Evolutionary conservation across 1,284 basidiomycete genomes (phyloP), one percentile per base, ranked within the genome.

Genomic region (Phlebopus sp.): DNA sequence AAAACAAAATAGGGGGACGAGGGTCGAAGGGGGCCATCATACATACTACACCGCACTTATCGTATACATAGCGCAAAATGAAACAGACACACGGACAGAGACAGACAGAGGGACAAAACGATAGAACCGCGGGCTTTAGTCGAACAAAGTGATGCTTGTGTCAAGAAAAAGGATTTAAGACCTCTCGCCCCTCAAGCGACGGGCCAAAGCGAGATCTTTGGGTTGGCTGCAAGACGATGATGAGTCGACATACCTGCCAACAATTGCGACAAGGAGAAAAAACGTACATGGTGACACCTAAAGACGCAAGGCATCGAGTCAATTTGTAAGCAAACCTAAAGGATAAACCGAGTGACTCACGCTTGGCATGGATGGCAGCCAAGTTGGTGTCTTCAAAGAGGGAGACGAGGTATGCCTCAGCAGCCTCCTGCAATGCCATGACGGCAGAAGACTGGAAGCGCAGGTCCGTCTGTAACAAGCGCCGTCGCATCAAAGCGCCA

Each of bases 401-500:
- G 37, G 91, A 94, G 72, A 97, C 93, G 62, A 97, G 92, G 79
- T 97, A 97, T 23, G 94, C 94, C 78, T 97, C 94, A 50, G 92
- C 84, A 40, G 94, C 92, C 75, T 97, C 93, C 76, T 97, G 93
- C 55, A 97, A 82, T 32, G 92, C 94, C 79, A 92, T 89, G 62
- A 97, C 91, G 55, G 94, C 94, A 32, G 92, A 95, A 30, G 92
- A 95, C 75, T 97, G 94, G 92, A 97, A 97, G 64, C 94, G 91
- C 65, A 97, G 78, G 72, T 97, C 94, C 57, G 86, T 89, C 86
- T 88, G 55, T 43, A 46, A 48, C 35, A 46, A 55, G 11, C 46
- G 40, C 15, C 46, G 31, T 18, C 21, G 23, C 34, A 30, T 58
- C 55, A 50, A 34, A 37, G 0, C 31, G 2, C 31, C 9, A 21